Evolutionary conservation across 1,284 basidiomycete genomes (phyloP).

Genomic region (Ganoderma lingzhi): DNA sequence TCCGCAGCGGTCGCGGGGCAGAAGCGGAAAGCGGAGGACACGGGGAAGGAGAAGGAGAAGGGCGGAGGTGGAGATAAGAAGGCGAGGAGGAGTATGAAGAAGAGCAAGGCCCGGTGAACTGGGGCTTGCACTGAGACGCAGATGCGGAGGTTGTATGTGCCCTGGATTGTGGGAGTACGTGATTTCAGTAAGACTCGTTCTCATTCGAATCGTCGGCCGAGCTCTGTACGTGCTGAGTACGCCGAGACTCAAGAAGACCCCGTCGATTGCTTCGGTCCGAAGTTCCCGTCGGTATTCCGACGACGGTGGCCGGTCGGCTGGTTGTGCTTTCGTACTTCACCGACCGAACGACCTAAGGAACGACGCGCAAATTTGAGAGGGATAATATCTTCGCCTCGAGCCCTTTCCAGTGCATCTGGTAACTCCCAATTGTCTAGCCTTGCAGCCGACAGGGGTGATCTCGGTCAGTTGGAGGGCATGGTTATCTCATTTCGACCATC

Average conservation of each 20-base stretch:
- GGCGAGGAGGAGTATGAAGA: constrained; percentile 64
- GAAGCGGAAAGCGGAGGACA: constrained; percentile 72
- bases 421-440: background rate
- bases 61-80: constrained; percentile 52
- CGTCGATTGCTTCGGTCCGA: background rate
- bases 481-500: background rate
- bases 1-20: constrained; percentile 51
- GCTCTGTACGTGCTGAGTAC: background rate
- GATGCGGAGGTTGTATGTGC: no score
- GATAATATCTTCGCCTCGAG: background rate
- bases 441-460: background rate
- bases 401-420: background rate
- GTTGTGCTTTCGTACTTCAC: background rate
- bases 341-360: background rate
- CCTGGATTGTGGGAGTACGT: no score
- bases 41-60: constrained; percentile 41
- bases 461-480: background rate
- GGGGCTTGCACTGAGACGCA: no score
- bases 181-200: background rate
- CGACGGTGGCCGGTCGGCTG: background rate
- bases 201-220: background rate
- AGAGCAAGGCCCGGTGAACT: constrained; percentile 47
- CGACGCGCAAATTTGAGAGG: background rate
- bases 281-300: background rate
- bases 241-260: background rate